These are phyloP conservation scores for Coemansia sp. DNA, from an alignment of 192 early-diverging fungal genomes.

Conservation along the genomic window DNA sequence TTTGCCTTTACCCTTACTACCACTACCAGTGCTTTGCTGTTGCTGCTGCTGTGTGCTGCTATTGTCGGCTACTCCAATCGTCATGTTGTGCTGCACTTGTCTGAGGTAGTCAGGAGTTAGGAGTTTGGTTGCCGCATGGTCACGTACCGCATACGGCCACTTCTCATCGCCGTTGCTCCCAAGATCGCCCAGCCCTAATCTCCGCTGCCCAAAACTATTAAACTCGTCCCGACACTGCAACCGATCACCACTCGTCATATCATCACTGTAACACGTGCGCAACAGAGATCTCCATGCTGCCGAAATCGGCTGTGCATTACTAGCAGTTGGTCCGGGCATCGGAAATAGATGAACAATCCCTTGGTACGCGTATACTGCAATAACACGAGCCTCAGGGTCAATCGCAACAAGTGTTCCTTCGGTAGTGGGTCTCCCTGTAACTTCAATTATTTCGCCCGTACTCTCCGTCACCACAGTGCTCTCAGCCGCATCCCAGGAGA, in stretches of 20 bases:
- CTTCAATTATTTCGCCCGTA: conserved; percentile 62
- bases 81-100: neutral
- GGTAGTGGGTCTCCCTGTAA: conserved; percentile 58
- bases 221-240: neutral
- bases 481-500: conserved; percentile 62
- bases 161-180: neutral
- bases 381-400: conserved; percentile 57
- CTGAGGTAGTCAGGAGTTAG: conserved; percentile 23
- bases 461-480: conserved; percentile 64
- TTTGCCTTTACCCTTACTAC: conserved; percentile 39
- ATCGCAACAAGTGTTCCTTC: conserved; percentile 58
- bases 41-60: neutral
- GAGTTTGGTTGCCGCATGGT: conserved; percentile 14
- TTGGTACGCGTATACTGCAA: conserved; percentile 67
- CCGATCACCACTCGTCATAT: neutral
- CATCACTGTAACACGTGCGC: neutral
- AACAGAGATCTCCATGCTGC: conserved; percentile 12
- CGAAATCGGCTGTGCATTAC: neutral
- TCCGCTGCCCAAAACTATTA: neutral
- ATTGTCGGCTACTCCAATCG: neutral
- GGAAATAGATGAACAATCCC: conserved; percentile 69
- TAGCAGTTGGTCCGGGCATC: conserved; percentile 24
- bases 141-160: conserved; percentile 37
- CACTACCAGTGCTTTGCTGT: neutral
- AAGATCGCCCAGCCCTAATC: neutral